These are phyloP conservation scores for Dipteronia sinensis DNA, from an alignment of 345 rosid species.

Conservation along the genomic window DNA sequence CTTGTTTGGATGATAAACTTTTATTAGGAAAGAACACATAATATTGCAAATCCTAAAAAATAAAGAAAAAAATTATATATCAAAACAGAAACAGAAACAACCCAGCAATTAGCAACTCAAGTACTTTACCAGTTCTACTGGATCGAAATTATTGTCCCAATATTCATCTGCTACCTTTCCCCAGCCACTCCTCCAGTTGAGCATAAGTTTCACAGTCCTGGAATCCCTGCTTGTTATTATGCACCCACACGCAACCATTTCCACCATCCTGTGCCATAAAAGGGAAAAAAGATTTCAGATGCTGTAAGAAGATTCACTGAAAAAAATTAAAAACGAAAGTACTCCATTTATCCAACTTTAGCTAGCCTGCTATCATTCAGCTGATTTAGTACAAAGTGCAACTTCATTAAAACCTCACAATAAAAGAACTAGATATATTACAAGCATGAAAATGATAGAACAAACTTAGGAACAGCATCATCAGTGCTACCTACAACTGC, in stretches of 20 bases:
- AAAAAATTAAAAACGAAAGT: background rate
- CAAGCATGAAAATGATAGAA: background rate
- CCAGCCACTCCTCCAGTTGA: constrained; percentile 36
- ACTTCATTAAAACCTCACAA: constrained; percentile 2
- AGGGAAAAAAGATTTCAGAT: constrained; percentile 4
- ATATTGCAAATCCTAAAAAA: background rate
- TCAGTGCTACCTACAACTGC: background rate
- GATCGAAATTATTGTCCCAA: constrained; percentile 32
- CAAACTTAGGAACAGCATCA: background rate
- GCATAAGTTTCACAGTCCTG: constrained; percentile 40
- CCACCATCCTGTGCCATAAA: constrained; percentile 21
- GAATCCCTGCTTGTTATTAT: constrained; percentile 37
- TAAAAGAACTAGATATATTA: background rate
- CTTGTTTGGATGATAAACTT: background rate
- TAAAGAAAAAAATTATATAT: background rate
- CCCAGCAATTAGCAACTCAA: constrained; percentile 4
- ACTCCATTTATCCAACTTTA: background rate
- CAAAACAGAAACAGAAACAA: background rate
- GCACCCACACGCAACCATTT: constrained; percentile 35
- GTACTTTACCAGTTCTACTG: constrained; percentile 24
- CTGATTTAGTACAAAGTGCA: background rate
- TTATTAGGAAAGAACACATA: background rate
- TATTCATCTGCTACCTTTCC: constrained; percentile 31
- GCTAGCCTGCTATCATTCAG: background rate
- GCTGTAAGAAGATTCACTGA: background rate